Conservation (phyloP, 2,329 filamentous ascomycete species). For the Cephalotrichum gorgonifer region DNA sequence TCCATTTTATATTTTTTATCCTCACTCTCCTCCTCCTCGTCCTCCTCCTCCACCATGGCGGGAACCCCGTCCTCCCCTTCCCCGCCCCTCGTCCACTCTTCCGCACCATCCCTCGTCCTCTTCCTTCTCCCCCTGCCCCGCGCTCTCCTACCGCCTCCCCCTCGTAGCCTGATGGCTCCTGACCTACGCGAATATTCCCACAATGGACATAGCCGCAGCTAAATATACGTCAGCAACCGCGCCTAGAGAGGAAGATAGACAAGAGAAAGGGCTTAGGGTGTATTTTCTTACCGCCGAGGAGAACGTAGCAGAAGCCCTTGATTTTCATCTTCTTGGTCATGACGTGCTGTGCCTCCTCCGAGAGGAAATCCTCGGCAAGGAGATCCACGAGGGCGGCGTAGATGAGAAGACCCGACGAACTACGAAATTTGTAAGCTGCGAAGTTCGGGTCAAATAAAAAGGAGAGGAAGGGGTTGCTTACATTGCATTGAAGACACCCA, state of each 20-base stretch:
- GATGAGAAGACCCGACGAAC: conserved; percentile 49
- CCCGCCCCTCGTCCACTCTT: too few relatives aligned
- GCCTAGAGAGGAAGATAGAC: neutral
- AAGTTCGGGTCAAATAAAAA: neutral
- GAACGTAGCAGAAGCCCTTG: conserved; percentile 38
- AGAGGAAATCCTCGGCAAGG: conserved; percentile 55
- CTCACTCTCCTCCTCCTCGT: neutral
- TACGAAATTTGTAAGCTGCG: conserved; percentile 14
- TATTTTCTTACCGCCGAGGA: conserved; percentile 42
- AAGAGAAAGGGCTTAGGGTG: neutral
- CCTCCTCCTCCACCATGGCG: neutral
- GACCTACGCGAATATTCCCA: conserved; percentile 32
- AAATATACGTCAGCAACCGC: neutral
- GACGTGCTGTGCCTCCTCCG: conserved; percentile 38
- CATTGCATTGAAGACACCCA: conserved; percentile 57
- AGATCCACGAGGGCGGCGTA: conserved; percentile 55
- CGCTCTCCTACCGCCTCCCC: too few relatives aligned
- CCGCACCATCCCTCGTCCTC: too few relatives aligned
- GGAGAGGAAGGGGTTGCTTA: conserved; percentile 20
- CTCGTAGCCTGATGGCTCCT: neutral
- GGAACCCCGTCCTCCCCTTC: too few relatives aligned
- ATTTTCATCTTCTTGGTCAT: conserved; percentile 44
- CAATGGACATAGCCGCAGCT: conserved; percentile 35
- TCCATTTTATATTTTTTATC: neutral
- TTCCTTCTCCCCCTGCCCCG: too few relatives aligned